Conservation (phyloP, 306 rosid genomes). For the Glycine latifolia region DNA sequence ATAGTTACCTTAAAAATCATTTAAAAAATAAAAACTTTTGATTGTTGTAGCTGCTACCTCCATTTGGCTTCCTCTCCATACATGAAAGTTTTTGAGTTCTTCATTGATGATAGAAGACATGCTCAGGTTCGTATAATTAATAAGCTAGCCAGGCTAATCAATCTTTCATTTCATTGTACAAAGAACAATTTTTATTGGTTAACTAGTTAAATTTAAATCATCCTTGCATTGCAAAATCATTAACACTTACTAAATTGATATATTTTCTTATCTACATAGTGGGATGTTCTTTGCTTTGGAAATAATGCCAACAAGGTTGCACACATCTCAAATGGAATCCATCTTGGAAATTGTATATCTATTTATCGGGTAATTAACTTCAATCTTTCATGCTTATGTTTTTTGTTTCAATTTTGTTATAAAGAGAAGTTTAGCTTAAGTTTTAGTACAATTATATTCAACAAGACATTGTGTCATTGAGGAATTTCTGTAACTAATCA, state of each 20-base stretch:
- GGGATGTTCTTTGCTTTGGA: constrained; percentile 69
- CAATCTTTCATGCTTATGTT: not conserved
- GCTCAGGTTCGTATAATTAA: constrained; percentile 55
- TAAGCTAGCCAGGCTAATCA: no score
- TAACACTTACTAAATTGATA: not conserved
- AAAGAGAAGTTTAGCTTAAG: no score
- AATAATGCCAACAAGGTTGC: constrained; percentile 52
- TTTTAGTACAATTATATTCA: no score
- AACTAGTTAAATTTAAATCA: not conserved
- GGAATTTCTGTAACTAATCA: no score
- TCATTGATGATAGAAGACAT: constrained; percentile 54
- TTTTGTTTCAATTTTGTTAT: not conserved
- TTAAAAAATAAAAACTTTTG: no score
- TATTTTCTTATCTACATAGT: constrained; percentile 50
- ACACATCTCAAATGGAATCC: constrained; percentile 58
- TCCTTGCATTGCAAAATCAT: not conserved
- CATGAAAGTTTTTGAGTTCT: constrained; percentile 52
- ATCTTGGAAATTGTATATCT: constrained; percentile 61
- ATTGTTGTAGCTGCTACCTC: constrained; percentile 60
- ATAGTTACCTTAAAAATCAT: no score
- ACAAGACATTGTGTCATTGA: no score
- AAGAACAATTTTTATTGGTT: not conserved
- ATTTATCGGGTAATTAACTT: constrained; percentile 57
- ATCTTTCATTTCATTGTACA: no score
- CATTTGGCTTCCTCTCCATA: constrained; percentile 68